Percentiles rank a stretch among this genome's conserved stretches.
These are phyloP conservation scores for Hypoxylon sp. DNA, from an alignment of 2,329 filamentous ascomycete genomes.

Conservation along the genomic window DNA sequence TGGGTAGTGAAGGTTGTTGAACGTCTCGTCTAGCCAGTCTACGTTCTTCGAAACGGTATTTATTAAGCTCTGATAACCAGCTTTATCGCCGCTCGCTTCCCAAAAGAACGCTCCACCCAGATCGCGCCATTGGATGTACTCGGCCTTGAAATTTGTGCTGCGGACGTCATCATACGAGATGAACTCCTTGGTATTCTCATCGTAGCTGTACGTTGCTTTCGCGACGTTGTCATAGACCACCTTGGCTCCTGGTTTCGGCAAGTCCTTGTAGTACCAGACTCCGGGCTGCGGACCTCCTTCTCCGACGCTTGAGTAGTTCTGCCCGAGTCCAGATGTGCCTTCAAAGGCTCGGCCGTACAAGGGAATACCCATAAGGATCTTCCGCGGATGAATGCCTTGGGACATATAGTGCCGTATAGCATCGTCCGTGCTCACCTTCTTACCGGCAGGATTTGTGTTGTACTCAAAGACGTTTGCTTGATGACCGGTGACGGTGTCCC, in stretches of 20 bases:
- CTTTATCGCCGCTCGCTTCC: slow-evolving; percentile 79
- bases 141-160: slow-evolving; percentile 71
- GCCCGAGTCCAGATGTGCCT: slow-evolving; percentile 75
- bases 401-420: slow-evolving; percentile 74
- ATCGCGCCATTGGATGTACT: slow-evolving; percentile 70
- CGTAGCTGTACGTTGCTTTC: slow-evolving; percentile 79
- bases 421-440: slow-evolving; percentile 76
- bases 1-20: slow-evolving; percentile 69
- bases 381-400: slow-evolving; percentile 69
- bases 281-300: slow-evolving; percentile 69
- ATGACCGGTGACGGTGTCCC: slow-evolving; percentile 74
- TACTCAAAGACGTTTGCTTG: slow-evolving; percentile 76
- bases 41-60: slow-evolving; percentile 62
- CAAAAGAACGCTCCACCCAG: slow-evolving; percentile 88
- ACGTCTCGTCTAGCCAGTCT: slow-evolving; percentile 62
- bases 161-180: slow-evolving; percentile 76
- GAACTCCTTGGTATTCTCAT: slow-evolving; percentile 69
- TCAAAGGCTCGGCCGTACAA: slow-evolving; percentile 84
- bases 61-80: slow-evolving; percentile 69
- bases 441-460: slow-evolving; percentile 63
- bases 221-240: slow-evolving; percentile 69
- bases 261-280: slow-evolving; percentile 73
- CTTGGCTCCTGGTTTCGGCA: slow-evolving; percentile 71
- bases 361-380: slow-evolving; percentile 82
- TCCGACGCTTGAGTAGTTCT: slow-evolving; percentile 73